A percentile compares a stretch with the other conserved stretches of the same genome.
Conservation (phyloP, 2,329 filamentous ascomycete species). For the Colletotrichum chrysophilum region DNA sequence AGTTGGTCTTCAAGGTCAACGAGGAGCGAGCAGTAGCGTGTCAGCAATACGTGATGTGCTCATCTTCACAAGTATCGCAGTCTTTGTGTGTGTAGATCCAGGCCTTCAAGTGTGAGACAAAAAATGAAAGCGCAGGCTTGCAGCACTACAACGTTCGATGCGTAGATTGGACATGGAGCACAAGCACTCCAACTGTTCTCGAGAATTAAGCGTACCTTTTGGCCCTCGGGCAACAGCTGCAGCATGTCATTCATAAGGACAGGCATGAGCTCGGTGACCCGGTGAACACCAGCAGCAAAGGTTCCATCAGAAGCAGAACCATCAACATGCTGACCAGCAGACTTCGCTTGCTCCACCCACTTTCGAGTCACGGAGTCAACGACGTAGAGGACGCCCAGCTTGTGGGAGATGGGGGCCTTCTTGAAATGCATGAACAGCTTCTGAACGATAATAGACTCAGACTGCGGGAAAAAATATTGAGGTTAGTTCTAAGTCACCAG, state of each 20-base stretch:
- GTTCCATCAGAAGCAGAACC: slow-evolving; percentile 86
- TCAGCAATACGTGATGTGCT: neutral
- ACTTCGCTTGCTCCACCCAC: slow-evolving; percentile 96
- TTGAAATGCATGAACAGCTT: slow-evolving; percentile 98
- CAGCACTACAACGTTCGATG: neutral
- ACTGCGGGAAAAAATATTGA: slow-evolving; percentile 55
- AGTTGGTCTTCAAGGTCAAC: slow-evolving; percentile 10
- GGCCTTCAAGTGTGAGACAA: neutral
- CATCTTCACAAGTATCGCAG: neutral
- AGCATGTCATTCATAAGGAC: slow-evolving; percentile 95
- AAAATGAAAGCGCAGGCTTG: neutral
- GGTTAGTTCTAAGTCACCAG: slow-evolving; percentile 29
- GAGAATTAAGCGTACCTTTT: slow-evolving; percentile 80
- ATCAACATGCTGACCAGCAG: slow-evolving; percentile 81
- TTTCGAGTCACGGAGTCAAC: slow-evolving; percentile 99
- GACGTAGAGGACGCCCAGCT: slow-evolving; percentile 98
- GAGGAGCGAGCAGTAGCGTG: neutral
- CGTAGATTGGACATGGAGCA: neutral
- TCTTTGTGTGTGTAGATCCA: neutral
- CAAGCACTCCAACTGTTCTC: neutral
- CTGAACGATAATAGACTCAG: slow-evolving; percentile 92
- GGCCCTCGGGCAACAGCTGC: slow-evolving; percentile 84
- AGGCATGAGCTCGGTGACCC: slow-evolving; percentile 94
- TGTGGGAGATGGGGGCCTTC: slow-evolving; percentile 92
- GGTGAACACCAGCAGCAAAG: slow-evolving; percentile 92